These are phyloP conservation scores for Kwoniella bestiolae DNA, from an alignment of 768 basidiomycete genomes.

Conservation along the genomic window DNA sequence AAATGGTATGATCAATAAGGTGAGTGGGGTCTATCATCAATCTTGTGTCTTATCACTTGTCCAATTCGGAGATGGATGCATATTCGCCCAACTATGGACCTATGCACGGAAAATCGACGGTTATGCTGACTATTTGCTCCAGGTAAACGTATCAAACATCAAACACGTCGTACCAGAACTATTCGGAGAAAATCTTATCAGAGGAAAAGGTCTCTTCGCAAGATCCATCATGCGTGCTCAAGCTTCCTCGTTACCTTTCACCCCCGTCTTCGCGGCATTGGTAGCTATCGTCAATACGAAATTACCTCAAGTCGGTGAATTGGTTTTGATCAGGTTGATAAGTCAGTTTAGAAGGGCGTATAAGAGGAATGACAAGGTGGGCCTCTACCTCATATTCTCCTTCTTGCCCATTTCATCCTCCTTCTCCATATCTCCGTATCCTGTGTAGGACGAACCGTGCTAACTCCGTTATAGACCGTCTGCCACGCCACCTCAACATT, in stretches of 20 bases:
- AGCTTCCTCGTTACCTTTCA: constrained; percentile 93
- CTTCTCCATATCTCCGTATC: neutral
- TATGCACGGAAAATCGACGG: no score
- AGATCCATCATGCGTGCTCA: constrained; percentile 98
- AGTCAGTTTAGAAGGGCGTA: constrained; percentile 94
- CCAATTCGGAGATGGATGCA: no score
- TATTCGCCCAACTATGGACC: no score
- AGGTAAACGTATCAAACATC: constrained; percentile 93
- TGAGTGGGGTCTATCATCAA: constrained; percentile 9
- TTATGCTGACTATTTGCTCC: neutral
- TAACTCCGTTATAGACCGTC: constrained; percentile 66
- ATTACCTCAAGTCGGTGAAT: constrained; percentile 91
- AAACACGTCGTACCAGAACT: constrained; percentile 89
- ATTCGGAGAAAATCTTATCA: constrained; percentile 89
- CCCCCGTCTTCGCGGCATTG: constrained; percentile 92
- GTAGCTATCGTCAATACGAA: constrained; percentile 97
- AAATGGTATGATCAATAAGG: constrained; percentile 98
- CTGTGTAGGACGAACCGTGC: no score
- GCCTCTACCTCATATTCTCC: no score
- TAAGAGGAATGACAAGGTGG: constrained; percentile 95
- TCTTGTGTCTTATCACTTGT: neutral
- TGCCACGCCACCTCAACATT: constrained; percentile 94
- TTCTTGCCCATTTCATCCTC: neutral
- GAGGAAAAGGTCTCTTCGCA: constrained; percentile 88
- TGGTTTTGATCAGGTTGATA: constrained; percentile 83